A percentile compares a stretch with the other conserved stretches of the same genome.
Evolutionary conservation across 2,329 filamentous ascomycete genomes (phyloP).

Genomic region (Sporothrix protearum): DNA sequence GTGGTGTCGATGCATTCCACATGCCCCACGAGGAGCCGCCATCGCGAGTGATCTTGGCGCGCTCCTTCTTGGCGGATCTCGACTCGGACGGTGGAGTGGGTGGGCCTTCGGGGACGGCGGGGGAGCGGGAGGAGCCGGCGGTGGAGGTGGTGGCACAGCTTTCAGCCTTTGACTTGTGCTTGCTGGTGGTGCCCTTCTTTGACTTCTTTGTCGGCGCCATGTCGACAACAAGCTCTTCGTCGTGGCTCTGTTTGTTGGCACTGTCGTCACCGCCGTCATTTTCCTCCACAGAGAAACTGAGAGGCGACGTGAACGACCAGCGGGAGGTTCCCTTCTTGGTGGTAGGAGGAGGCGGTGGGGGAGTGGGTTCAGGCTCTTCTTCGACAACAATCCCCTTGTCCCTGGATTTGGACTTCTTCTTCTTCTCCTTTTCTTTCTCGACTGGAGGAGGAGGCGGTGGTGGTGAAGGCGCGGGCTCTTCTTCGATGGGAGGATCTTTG

Average conservation of each 20-base stretch:
- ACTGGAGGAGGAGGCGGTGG: conserved; percentile 43
- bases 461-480: conserved; percentile 23
- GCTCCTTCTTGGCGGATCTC: conserved; percentile 67
- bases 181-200: conserved; percentile 39
- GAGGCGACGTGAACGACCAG: conserved; percentile 27
- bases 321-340: conserved; percentile 25
- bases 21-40: conserved; percentile 68
- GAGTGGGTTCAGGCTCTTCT: conserved; percentile 19
- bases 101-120: conserved; percentile 47
- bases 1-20: conserved; percentile 48
- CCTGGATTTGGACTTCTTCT: conserved; percentile 27
- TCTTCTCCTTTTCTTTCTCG: conserved; percentile 38
- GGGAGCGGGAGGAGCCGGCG: conserved; percentile 41
- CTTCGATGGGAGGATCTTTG: conserved; percentile 26
- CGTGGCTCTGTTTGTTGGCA: conserved; percentile 27
- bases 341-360: conserved; percentile 14
- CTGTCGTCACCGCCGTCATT: conserved; percentile 25
- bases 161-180: conserved; percentile 36
- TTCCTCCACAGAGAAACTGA: conserved; percentile 28
- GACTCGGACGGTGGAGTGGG: conserved; percentile 53
- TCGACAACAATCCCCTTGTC: conserved; percentile 29
- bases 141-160: conserved; percentile 37
- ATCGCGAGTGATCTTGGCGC: conserved; percentile 70
- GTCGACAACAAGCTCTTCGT: conserved; percentile 51
- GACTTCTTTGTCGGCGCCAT: conserved; percentile 46